These are phyloP conservation scores for Debaryomyces coudertii DNA, from an alignment of 1,139 yeast genomes.

Conservation along the genomic window DNA sequence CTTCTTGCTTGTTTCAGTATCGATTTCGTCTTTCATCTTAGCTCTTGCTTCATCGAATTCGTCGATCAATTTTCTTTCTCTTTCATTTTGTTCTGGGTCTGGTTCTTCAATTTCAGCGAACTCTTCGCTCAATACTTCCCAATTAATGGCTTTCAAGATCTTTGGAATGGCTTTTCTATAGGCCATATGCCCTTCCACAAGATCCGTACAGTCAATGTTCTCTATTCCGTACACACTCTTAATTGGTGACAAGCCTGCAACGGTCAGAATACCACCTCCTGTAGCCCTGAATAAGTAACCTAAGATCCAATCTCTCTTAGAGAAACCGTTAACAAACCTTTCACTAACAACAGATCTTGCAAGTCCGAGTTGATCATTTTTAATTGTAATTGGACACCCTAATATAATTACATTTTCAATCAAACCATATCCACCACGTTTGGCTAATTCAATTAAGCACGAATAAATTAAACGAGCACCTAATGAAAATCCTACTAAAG, in stretches of 20 bases:
- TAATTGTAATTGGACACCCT: slow-evolving; percentile 87
- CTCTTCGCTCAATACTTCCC: slow-evolving; percentile 87
- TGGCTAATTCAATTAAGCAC: slow-evolving; percentile 84
- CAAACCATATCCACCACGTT: slow-evolving; percentile 83
- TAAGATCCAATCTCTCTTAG: slow-evolving; percentile 92
- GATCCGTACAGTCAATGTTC: slow-evolving; percentile 82
- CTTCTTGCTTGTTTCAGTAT: slow-evolving; percentile 32
- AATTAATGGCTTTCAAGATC: slow-evolving; percentile 65
- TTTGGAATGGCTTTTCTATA: slow-evolving; percentile 93
- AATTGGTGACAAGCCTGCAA: slow-evolving; percentile 86
- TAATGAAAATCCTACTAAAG: slow-evolving; percentile 89
- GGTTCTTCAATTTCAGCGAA: slow-evolving; percentile 97
- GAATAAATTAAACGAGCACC: slow-evolving; percentile 94
- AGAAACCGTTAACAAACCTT: slow-evolving; percentile 84
- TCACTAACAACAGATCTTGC: slow-evolving; percentile 93
- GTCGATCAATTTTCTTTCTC: slow-evolving; percentile 74
- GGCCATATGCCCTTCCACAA: slow-evolving; percentile 95
- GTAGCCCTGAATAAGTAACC: slow-evolving; percentile 96
- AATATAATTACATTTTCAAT: slow-evolving; percentile 86
- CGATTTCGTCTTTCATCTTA: slow-evolving; percentile 47
- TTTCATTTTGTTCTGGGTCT: slow-evolving; percentile 83
- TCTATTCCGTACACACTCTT: slow-evolving; percentile 68
- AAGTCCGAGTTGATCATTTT: slow-evolving; percentile 73
- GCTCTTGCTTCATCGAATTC: slow-evolving; percentile 88
- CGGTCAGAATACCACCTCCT: slow-evolving; percentile 87